Percentiles rank a stretch among this genome's conserved stretches.
Conservation (phyloP, 345 rosid species). For the Alliaria petiolata region DNA sequence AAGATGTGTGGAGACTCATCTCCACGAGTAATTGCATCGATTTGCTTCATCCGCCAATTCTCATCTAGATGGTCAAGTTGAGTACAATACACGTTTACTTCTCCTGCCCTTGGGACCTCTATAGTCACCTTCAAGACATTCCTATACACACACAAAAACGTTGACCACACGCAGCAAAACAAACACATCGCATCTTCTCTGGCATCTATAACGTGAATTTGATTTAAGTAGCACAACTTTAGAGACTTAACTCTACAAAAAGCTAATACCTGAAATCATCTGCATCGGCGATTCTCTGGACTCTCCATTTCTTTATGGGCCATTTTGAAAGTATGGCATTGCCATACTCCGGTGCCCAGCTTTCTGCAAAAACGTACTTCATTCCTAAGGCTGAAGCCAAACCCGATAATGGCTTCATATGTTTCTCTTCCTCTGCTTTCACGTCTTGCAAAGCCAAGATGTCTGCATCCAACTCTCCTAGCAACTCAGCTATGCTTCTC, state of each 20-base stretch:
- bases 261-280: slow-evolving; percentile 66
- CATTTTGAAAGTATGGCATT: slow-evolving; percentile 82
- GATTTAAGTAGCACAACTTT: background rate
- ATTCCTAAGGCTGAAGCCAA: slow-evolving; percentile 74
- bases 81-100: slow-evolving; percentile 75
- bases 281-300: slow-evolving; percentile 73
- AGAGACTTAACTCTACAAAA: background rate
- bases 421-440: slow-evolving; percentile 81
- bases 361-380: slow-evolving; percentile 84
- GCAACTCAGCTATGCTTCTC: slow-evolving; percentile 76
- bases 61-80: slow-evolving; percentile 93
- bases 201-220: background rate
- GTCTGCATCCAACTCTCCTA: slow-evolving; percentile 79
- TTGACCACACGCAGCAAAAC: background rate
- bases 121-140: slow-evolving; percentile 84
- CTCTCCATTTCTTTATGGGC: slow-evolving; percentile 78
- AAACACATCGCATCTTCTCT: background rate
- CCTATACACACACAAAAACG: slow-evolving; percentile 34
- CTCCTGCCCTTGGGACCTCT: slow-evolving; percentile 85
- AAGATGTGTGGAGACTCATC: slow-evolving; percentile 65
- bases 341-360: slow-evolving; percentile 96
- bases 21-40: slow-evolving; percentile 57
- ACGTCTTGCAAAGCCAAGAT: slow-evolving; percentile 84
- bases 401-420: slow-evolving; percentile 84
- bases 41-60: slow-evolving; percentile 92